These are phyloP conservation scores for Aspergillaceae sp. DNA, from an alignment of 2,329 filamentous ascomycete species.

Conservation along the genomic window DNA sequence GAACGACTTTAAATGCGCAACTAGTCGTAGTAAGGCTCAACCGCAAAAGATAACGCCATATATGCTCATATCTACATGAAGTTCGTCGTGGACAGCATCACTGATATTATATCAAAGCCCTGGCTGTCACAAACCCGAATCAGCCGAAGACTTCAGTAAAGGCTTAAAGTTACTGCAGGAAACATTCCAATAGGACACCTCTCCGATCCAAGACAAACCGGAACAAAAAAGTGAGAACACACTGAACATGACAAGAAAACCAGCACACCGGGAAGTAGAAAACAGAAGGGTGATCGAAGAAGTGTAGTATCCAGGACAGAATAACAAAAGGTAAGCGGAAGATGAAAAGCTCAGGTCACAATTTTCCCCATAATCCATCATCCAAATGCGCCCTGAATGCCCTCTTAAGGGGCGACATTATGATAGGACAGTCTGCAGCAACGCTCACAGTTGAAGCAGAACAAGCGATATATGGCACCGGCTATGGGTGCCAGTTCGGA, in stretches of 20 bases:
- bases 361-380: constrained; percentile 17
- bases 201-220: constrained; percentile 8
- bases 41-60: constrained; percentile 20
- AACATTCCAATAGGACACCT: constrained; percentile 18
- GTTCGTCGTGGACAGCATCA: constrained; percentile 25
- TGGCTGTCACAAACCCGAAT: constrained; percentile 13
- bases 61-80: constrained; percentile 37
- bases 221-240: neutral
- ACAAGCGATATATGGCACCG: no score
- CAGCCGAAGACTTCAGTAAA: constrained; percentile 15
- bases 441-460: no score
- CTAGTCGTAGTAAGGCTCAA: no score
- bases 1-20: no score
- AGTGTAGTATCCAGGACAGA: constrained; percentile 6
- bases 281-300: constrained; percentile 7
- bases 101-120: constrained; percentile 21
- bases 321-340: constrained; percentile 1
- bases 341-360: constrained; percentile 10
- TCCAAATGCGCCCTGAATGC: neutral
- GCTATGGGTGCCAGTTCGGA: no score
- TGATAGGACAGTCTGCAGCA: no score
- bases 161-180: constrained; percentile 14
- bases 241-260: constrained; percentile 1
- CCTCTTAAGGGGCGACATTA: no score
- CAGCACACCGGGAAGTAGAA: neutral